Evolutionary conservation across 2,329 filamentous ascomycete genomes (phyloP), one percentile per base, ranked within the genome.

Genomic region (Penicillium oxalicum): DNA sequence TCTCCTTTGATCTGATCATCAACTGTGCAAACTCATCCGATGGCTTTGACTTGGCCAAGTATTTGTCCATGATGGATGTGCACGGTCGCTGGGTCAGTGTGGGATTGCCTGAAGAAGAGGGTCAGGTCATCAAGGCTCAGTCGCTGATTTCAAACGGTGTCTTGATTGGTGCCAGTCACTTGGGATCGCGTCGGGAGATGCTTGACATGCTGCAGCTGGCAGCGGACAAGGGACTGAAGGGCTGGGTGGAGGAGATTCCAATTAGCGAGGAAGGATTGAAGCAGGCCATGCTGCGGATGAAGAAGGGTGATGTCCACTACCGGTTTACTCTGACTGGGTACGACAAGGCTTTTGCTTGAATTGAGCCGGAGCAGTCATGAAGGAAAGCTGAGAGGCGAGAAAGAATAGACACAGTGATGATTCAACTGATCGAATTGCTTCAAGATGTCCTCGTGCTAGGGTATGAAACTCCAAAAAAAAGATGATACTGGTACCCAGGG

Each of bases 21-120:
- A 87, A 88, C 73, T 84, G 83, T 46, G 87, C 88, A 50, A 84
- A 80, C 68, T 83, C 87, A 72, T 93, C 93, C 52, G 86, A 82
- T 63, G 70, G 73, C 43, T 82, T 84, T 57, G 73, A 82, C 57
- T 63, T 85, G 32, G 54, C 66, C 32, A 62, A 84, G 55, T 94
- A 93, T 74, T 80, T 94, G 61, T 81, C 79, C 52, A 79, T 90
- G 61, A 79, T 94, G 66, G 89, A 91, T 70, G 83, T 91, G 49
- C 87, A 90, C 72, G 87, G 86, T 50, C 80, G 78, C 64, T 93
- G 87, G 81, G 81, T 91, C 67, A 87, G 80, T 61, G 86, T 91
- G 46, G 88, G 87, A 37, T 76, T 93, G 62, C 88, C 88, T 3
- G 87, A 90, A 65, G 85, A 88, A 53, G 82, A 84, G 39, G 81